Percentiles rank a stretch among this genome's conserved stretches.
Conservation (phyloP, 73 alveolate genomes). For the Symbiodinium natans region DNA sequence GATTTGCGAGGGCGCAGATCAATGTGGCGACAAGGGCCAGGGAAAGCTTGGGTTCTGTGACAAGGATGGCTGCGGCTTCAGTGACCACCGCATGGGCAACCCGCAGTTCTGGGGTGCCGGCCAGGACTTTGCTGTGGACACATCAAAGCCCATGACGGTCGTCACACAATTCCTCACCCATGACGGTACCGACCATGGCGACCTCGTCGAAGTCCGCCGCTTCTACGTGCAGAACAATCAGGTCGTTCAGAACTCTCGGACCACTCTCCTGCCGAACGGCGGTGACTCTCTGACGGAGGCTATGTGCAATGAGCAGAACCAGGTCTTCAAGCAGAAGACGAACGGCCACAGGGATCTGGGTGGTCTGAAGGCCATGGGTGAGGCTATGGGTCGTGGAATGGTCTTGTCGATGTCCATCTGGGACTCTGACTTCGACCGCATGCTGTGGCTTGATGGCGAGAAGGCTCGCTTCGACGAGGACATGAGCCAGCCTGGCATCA, state of each 20-base stretch:
- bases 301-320: background rate
- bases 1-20: constrained; percentile 5
- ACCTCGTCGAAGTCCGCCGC: constrained; percentile 61
- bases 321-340: constrained; percentile 10
- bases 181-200: constrained; percentile 90
- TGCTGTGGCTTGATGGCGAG: no score
- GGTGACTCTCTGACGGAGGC: constrained; percentile 1
- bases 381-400: no score
- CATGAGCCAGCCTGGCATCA: no score
- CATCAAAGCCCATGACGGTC: constrained; percentile 44
- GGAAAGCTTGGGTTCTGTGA: constrained; percentile 75
- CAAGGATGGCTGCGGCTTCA: constrained; percentile 91
- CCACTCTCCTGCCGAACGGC: constrained; percentile 16
- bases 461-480: no score
- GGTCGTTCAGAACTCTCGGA: background rate
- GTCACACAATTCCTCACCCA: constrained; percentile 67
- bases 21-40: constrained; percentile 78
- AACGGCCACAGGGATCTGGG: constrained; percentile 44
- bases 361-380: constrained; percentile 92
- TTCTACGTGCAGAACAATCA: constrained; percentile 59
- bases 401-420: no score
- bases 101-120: constrained; percentile 86
- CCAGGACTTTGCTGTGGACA: constrained; percentile 48
- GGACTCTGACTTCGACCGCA: no score
- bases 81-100: constrained; percentile 47